Evolutionary conservation across 192 early-diverging fungal species (phyloP).

Genomic region (Mortierella hygrophila): DNA sequence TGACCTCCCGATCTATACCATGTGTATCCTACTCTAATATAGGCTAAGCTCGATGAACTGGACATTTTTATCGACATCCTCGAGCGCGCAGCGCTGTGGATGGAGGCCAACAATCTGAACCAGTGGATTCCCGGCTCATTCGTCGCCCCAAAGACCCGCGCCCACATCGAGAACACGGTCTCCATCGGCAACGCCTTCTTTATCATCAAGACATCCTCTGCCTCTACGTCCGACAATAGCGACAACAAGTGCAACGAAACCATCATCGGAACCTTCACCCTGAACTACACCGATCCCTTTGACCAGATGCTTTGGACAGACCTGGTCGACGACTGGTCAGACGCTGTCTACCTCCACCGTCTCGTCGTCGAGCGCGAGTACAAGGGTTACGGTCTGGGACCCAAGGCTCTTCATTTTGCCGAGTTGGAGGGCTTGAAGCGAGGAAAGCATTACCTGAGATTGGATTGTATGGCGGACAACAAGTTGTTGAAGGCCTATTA

Average conservation of each 20-base stretch:
- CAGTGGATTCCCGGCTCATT: conserved; percentile 55
- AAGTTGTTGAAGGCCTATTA: conserved; percentile 51
- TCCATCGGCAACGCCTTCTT: conserved; percentile 48
- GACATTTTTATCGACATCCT: conserved; percentile 55
- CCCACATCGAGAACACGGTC: conserved; percentile 49
- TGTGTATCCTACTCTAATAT: neutral
- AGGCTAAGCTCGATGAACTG: conserved; percentile 37
- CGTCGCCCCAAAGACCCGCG: conserved; percentile 44
- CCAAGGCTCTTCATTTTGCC: conserved; percentile 44
- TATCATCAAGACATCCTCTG: conserved; percentile 23
- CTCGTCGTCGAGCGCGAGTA: conserved; percentile 53
- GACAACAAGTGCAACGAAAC: conserved; percentile 1
- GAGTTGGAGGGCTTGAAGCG: conserved; percentile 43
- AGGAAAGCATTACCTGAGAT: conserved; percentile 38
- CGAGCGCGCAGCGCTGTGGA: conserved; percentile 47
- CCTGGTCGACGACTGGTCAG: conserved; percentile 50
- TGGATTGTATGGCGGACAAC: conserved; percentile 56
- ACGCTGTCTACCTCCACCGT: conserved; percentile 49
- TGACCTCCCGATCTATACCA: neutral
- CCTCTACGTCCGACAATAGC: neutral
- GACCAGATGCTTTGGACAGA: conserved; percentile 56
- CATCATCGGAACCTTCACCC: conserved; percentile 51
- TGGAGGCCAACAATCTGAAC: conserved; percentile 48
- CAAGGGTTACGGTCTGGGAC: conserved; percentile 43
- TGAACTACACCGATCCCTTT: conserved; percentile 50